These are phyloP conservation scores for Ustilago loliicola DNA, from an alignment of 1,284 basidiomycete species.

Conservation along the genomic window DNA sequence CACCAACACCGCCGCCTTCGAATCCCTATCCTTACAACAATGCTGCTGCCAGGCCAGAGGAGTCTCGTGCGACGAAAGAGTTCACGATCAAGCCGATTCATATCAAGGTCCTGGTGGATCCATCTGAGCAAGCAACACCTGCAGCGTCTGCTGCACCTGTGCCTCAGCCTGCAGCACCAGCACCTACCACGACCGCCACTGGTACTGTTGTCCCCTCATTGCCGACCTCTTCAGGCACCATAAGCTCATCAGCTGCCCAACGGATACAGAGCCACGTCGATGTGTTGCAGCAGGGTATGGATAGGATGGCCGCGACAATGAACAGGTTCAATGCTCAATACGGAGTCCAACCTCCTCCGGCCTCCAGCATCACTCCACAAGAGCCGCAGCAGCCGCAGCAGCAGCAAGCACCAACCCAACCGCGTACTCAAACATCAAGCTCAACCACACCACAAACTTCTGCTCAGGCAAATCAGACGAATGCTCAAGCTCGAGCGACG, in stretches of 20 bases:
- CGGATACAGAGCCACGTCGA: too few species aligned
- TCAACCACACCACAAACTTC: background rate
- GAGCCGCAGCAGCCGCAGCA: background rate
- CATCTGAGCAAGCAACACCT: background rate
- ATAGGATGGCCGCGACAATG: too few species aligned
- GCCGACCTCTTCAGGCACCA: too few species aligned
- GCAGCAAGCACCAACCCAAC: background rate
- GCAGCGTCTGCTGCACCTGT: background rate
- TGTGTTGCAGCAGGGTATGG: too few species aligned
- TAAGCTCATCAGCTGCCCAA: too few species aligned
- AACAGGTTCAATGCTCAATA: background rate
- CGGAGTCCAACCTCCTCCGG: background rate
- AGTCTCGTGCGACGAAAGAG: background rate
- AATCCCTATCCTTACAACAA: background rate
- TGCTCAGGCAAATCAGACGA: background rate
- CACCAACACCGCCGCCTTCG: background rate
- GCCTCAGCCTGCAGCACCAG: background rate
- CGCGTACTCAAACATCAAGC: background rate
- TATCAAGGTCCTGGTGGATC: slow-evolving; percentile 19
- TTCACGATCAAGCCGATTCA: slow-evolving; percentile 6
- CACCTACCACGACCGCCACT: background rate
- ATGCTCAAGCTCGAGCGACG: background rate
- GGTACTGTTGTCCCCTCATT: too few species aligned
- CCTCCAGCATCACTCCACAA: background rate
- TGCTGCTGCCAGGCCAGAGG: background rate